Percentiles rank a stretch among this genome's conserved stretches.
phyloP scores from a whole-genome alignment of 169 alveolate genomes.

The Plasmodium coatneyi region DNA sequence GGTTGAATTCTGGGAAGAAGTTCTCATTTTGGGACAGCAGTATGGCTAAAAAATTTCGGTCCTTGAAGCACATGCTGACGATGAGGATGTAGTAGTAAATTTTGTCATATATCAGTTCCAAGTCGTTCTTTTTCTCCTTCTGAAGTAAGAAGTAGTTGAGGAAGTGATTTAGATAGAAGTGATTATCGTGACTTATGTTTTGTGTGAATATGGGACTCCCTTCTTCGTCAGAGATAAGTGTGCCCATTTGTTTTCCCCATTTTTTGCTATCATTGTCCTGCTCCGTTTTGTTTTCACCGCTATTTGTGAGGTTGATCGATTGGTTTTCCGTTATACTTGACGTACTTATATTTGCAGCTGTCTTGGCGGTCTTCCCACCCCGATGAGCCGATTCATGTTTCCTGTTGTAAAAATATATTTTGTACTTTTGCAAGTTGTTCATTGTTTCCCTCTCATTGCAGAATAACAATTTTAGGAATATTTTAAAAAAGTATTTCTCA shows the following conservation, averaged over 20 bases:
- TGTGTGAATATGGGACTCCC: background rate
- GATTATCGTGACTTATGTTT: constrained; percentile 35
- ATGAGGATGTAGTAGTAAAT: constrained; percentile 48
- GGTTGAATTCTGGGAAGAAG: constrained; percentile 47
- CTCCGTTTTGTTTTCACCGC: background rate
- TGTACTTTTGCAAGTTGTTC: constrained; percentile 58
- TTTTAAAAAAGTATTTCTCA: constrained; percentile 53
- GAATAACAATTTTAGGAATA: constrained; percentile 38
- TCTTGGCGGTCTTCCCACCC: background rate
- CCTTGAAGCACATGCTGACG: constrained; percentile 62
- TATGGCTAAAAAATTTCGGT: constrained; percentile 46
- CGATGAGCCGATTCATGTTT: background rate
- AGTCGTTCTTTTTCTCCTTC: constrained; percentile 9
- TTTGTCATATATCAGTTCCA: constrained; percentile 37
- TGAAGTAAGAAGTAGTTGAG: constrained; percentile 28
- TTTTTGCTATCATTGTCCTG: background rate
- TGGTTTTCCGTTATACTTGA: background rate
- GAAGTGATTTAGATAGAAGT: constrained; percentile 35
- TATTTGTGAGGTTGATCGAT: background rate
- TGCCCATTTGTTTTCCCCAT: background rate
- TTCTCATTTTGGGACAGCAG: constrained; percentile 39
- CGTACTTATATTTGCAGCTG: background rate
- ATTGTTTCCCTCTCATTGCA: constrained; percentile 37
- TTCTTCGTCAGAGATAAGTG: background rate
- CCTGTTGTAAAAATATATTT: constrained; percentile 22